phyloP scores from a whole-genome alignment of 306 rosid genomes.

The Trichosanthes cucumerina region DNA sequence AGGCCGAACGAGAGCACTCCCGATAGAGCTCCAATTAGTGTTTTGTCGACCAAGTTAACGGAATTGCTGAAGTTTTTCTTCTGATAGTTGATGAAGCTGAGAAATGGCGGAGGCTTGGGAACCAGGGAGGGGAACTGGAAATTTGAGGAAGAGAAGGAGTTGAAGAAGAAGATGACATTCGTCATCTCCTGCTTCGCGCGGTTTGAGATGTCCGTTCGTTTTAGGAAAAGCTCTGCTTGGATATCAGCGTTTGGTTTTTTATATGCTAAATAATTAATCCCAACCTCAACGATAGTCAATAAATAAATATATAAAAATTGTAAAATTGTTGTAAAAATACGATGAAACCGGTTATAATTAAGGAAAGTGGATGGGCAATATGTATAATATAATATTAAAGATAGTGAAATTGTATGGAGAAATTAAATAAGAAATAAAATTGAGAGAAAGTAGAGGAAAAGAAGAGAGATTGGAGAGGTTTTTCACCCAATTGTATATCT shows the following conservation, averaged over 20 bases:
- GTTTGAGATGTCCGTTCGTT: slow-evolving; percentile 1
- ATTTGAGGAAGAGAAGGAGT: slow-evolving; percentile 15
- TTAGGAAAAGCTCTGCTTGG: background rate
- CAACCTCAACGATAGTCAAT: no score
- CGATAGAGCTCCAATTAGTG: slow-evolving; percentile 28
- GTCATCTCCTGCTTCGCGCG: slow-evolving; percentile 23
- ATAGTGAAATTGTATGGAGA: no score
- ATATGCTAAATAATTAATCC: background rate
- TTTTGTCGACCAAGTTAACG: slow-evolving; percentile 15
- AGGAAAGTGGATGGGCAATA: no score
- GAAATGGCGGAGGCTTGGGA: slow-evolving; percentile 15
- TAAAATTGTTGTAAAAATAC: no score
- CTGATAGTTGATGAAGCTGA: background rate
- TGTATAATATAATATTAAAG: no score
- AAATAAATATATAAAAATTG: no score
- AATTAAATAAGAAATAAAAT: no score
- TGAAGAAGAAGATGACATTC: slow-evolving; percentile 27
- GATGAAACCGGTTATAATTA: no score
- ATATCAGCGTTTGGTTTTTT: background rate
- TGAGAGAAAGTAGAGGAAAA: no score
- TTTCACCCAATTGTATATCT: no score
- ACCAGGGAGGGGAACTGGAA: slow-evolving; percentile 5
- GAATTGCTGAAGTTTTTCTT: background rate
- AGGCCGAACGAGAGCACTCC: slow-evolving; percentile 40
- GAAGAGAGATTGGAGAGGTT: no score